Percentiles rank a stretch among this genome's conserved stretches.
Conservation (phyloP, 345 rosid genomes). For the Fremontodendron californicum region DNA sequence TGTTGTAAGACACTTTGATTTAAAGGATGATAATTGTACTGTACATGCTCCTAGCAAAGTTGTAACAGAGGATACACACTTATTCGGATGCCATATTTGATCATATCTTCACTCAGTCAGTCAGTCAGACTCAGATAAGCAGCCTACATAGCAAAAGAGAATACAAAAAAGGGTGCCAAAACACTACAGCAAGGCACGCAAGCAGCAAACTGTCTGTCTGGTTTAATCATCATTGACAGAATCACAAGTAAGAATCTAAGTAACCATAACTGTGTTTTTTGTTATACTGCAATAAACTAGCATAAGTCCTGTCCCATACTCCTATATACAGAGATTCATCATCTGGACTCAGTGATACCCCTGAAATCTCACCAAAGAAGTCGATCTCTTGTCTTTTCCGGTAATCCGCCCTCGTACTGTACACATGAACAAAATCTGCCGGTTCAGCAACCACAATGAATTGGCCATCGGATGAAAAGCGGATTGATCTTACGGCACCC, state of each 20-base stretch:
- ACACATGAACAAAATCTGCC: slow-evolving; percentile 65
- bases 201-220: background rate
- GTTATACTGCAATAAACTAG: slow-evolving; percentile 51
- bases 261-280: slow-evolving; percentile 39
- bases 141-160: background rate
- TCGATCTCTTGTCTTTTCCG: slow-evolving; percentile 52
- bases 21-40: background rate
- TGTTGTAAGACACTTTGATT: background rate
- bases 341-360: slow-evolving; percentile 60
- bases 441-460: slow-evolving; percentile 60
- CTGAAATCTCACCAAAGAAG: slow-evolving; percentile 67
- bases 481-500: slow-evolving; percentile 54
- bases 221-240: background rate
- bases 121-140: too few species aligned
- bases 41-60: background rate
- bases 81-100: background rate
- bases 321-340: slow-evolving; percentile 53
- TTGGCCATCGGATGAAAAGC: slow-evolving; percentile 53
- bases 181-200: background rate
- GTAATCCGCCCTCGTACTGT: slow-evolving; percentile 34
- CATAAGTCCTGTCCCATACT: slow-evolving; percentile 63
- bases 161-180: background rate
- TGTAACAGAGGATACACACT: background rate
- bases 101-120: slow-evolving; percentile 14
- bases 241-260: slow-evolving; percentile 43